Conservation (phyloP, 345 rosid genomes). For the Theobroma cacao region DNA sequence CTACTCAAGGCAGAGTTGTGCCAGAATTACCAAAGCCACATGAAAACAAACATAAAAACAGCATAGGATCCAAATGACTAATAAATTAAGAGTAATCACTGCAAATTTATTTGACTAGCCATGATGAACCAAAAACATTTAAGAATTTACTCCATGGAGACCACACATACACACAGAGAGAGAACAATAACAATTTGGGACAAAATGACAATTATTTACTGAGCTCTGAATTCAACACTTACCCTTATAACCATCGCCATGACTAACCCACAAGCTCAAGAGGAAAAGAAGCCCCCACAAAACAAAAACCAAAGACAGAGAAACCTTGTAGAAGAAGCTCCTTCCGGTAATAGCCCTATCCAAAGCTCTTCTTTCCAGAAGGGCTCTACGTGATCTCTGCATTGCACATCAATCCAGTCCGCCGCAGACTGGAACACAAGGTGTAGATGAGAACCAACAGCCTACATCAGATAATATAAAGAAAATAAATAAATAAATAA, state of each 20-base stretch:
- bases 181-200: neutral
- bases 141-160: neutral
- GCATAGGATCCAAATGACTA: neutral
- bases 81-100: neutral
- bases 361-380: conserved; percentile 66
- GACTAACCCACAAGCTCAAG: conserved; percentile 61
- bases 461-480: conserved; percentile 13
- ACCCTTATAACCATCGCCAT: conserved; percentile 62
- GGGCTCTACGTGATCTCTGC: conserved; percentile 82
- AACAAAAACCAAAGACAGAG: conserved; percentile 64
- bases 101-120: neutral
- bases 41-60: neutral
- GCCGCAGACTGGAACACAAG: conserved; percentile 1
- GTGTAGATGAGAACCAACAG: neutral
- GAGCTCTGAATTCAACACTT: conserved; percentile 4
- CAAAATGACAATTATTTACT: neutral
- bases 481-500: neutral
- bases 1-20: neutral
- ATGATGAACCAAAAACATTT: conserved; percentile 1
- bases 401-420: conserved; percentile 61
- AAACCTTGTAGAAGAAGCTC: conserved; percentile 49
- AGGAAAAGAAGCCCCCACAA: conserved; percentile 76
- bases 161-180: neutral
- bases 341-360: conserved; percentile 35
- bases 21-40: neutral